Evolutionary conservation across 495 filamentous ascomycete species (phyloP).

Genomic region (Choiromyces venosus): DNA sequence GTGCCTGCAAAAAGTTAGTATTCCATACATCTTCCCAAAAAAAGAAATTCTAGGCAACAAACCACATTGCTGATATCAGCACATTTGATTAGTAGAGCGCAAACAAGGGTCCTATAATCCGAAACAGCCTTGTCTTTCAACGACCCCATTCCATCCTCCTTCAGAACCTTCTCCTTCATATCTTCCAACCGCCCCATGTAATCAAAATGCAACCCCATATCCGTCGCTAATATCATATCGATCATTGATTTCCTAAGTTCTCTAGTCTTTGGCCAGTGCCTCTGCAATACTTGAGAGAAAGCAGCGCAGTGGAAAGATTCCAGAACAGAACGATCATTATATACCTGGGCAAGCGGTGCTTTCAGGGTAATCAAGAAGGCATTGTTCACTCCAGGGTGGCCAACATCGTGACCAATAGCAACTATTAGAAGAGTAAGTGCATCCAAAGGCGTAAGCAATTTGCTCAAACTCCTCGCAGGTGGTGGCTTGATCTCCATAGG

Average conservation of each 20-base stretch:
- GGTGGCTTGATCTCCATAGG: constrained; percentile 10
- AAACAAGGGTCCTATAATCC: constrained; percentile 70
- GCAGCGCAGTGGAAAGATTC: constrained; percentile 98
- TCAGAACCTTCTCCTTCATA: constrained; percentile 67
- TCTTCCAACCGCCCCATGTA: constrained; percentile 82
- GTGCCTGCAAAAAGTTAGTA: constrained; percentile 55
- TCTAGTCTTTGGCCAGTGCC: constrained; percentile 76
- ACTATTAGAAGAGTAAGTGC: constrained; percentile 83
- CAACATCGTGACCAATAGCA: constrained; percentile 94
- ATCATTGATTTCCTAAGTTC: constrained; percentile 86
- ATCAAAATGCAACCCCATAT: constrained; percentile 94
- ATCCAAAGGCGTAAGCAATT: constrained; percentile 74
- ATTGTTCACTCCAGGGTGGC: constrained; percentile 97
- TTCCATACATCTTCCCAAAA: constrained; percentile 8
- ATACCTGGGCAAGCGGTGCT: constrained; percentile 90
- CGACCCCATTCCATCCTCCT: constrained; percentile 56
- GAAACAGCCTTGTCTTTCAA: constrained; percentile 67
- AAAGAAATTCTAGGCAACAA: constrained; percentile 42
- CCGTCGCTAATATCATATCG: constrained; percentile 88
- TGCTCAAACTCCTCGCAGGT: constrained; percentile 54
- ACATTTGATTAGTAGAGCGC: constrained; percentile 91
- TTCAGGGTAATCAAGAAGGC: constrained; percentile 89
- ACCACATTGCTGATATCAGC: constrained; percentile 98
- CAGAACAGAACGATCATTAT: constrained; percentile 94
- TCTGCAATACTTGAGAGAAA: constrained; percentile 89